Evolutionary conservation across 75 land plant species (phyloP).

Genomic region (Pinus tabuliformis): DNA sequence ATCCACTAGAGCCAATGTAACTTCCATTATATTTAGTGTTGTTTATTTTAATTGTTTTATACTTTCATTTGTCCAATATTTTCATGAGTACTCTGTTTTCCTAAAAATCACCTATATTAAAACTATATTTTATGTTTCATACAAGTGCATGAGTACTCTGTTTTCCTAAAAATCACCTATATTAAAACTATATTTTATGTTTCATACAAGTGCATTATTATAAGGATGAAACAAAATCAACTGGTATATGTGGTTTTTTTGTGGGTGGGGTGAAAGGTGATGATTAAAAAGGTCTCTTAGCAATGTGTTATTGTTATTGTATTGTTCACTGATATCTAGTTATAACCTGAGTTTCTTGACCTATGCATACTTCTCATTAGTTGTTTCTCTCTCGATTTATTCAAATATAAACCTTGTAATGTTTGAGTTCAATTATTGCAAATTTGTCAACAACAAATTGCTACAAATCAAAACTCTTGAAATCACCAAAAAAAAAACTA

Average conservation of each 20-base stretch:
- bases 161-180: not conserved
- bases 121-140: not conserved
- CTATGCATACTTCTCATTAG: not conserved
- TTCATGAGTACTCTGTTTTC: not conserved
- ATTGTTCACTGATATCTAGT: not conserved
- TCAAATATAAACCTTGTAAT: conserved; percentile 4
- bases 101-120: not conserved
- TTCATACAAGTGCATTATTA: conserved; percentile 67
- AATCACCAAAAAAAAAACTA: conserved; percentile 77
- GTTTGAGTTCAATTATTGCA: conserved; percentile 78
- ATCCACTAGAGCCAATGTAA: conserved; percentile 83
- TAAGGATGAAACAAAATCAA: conserved; percentile 73
- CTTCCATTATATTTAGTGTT: conserved; percentile 6
- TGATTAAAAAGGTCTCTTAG: not conserved
- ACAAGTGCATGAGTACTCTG: not conserved
- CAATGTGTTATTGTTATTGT: not conserved
- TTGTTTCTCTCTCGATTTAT: not conserved
- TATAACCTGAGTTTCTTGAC: not conserved
- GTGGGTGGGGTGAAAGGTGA: conserved; percentile 91
- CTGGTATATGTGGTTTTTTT: conserved; percentile 98
- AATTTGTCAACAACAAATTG: conserved; percentile 95
- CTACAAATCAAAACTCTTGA: conserved; percentile 82
- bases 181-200: not conserved
- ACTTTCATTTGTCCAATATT: not conserved
- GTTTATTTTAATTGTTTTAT: not conserved